Base-by-base conservation (phyloP, 2,329 filamentous ascomycete species). In the Plectosphaerella cucumerina region DNA sequence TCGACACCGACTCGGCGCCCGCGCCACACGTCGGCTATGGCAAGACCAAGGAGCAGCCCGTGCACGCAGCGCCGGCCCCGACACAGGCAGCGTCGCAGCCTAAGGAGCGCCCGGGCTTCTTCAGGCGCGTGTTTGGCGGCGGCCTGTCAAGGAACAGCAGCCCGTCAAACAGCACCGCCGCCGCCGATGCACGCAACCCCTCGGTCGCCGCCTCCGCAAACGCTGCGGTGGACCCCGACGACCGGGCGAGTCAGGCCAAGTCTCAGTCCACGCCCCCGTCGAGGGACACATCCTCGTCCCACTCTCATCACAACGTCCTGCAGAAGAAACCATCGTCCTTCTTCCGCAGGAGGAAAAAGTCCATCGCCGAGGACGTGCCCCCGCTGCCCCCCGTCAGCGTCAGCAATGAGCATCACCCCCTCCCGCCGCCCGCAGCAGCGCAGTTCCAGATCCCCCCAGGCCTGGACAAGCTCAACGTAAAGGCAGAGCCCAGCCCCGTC, bases 281-380 rank as follows among this genome's bases (percentile, higher is more conserved):
- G 5, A 70, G 78, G 52, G 78, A 82, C 56, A 60, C 65, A 1
- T 63, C 64, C 6, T 69, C 69, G 22, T 69, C 69, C 20, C 68
- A 70, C 49, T 76, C 77, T 33, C 72, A 76, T 47, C 73, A 72
- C 49, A 66, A 74, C 15, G 70, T 73, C 18, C 72, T 97, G 48
- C 88, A 89, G 61, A 97, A 97, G 75, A 97, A 97, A 68, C 83
- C 90, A 4, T 95, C 93, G 1, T 93, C 90, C 1, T 97, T 99
- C 72, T 97, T 97, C 72, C 82, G 94, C 55, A 81, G 94, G 53
- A 82, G 92, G 56, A 97, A 97, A 80, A 95, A 93, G 78, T 96
- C 92, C 5, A 70, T 90, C 33, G 81, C 84, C 14, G 91, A 95
- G 56, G 77, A 82, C 20, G 78, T 78, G 37, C 84, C 87, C 33